phyloP scores from a whole-genome alignment of 2,329 filamentous ascomycete species.

The Sphaerostilbella broomeana region DNA sequence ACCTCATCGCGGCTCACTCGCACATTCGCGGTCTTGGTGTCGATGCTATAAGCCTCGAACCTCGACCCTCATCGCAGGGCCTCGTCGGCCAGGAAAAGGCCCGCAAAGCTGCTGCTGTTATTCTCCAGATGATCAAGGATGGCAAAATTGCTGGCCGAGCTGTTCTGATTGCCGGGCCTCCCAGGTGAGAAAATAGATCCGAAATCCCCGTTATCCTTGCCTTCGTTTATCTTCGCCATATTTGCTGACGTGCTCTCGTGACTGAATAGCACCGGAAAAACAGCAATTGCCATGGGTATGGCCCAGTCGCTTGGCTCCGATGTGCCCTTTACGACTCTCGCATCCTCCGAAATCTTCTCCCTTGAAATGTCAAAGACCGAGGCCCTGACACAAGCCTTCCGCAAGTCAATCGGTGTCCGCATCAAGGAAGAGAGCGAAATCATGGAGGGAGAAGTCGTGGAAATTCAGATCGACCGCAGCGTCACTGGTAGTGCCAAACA shows the following conservation, averaged over 20 bases:
- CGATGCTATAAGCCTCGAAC: constrained; percentile 83
- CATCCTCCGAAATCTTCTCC: constrained; percentile 95
- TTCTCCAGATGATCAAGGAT: constrained; percentile 97
- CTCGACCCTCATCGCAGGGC: constrained; percentile 77
- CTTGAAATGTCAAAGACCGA: constrained; percentile 99
- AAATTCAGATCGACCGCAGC: constrained; percentile 96
- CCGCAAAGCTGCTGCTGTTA: constrained; percentile 90
- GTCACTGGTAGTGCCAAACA: constrained; percentile 96
- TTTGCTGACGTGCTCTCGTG: background rate
- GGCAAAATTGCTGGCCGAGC: constrained; percentile 96
- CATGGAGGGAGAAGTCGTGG: constrained; percentile 97
- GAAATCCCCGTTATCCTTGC: background rate
- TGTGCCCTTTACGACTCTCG: constrained; percentile 92
- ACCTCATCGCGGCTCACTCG: constrained; percentile 96
- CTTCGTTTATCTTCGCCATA: background rate
- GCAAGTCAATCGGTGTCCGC: constrained; percentile 93
- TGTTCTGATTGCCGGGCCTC: constrained; percentile 89
- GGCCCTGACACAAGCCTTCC: constrained; percentile 95
- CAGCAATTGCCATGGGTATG: constrained; percentile 98
- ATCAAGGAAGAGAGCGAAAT: constrained; percentile 99
- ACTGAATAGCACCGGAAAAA: constrained; percentile 77
- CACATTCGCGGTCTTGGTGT: constrained; percentile 95
- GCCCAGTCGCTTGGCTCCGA: constrained; percentile 89
- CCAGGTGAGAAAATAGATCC: constrained; percentile 47
- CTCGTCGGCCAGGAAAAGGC: constrained; percentile 95